Percentiles rank a stretch among this genome's conserved stretches.
phyloP scores from a whole-genome alignment of 2,329 filamentous ascomycete genomes.

The Elsinoe australis region DNA sequence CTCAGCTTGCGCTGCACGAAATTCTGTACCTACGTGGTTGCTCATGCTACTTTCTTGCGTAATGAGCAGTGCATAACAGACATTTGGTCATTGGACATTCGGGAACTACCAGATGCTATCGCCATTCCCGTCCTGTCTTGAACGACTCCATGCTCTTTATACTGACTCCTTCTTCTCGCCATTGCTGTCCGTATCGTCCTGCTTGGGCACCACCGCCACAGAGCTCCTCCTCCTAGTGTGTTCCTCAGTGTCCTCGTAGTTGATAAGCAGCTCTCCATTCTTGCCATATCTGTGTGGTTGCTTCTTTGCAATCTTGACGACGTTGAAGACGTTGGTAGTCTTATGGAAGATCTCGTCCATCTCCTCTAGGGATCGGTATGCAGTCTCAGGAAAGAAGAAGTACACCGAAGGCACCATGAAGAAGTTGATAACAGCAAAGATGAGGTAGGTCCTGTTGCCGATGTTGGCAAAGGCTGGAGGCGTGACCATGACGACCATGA shows the following conservation, averaged over 20 bases:
- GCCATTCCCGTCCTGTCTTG: no score
- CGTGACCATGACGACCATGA: conserved; percentile 33
- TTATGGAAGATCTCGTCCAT: conserved; percentile 20
- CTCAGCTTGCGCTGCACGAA: no score
- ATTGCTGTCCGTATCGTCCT: conserved; percentile 1
- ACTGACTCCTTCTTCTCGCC: conserved; percentile 12
- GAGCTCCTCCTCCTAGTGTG: conserved; percentile 1
- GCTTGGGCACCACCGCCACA: background rate
- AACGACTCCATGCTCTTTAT: no score
- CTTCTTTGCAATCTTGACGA: conserved; percentile 38
- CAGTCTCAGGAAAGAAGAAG: conserved; percentile 23
- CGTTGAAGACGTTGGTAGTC: conserved; percentile 20
- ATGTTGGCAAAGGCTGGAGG: conserved; percentile 53
- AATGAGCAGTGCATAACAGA: no score
- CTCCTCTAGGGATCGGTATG: conserved; percentile 19
- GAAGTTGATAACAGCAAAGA: conserved; percentile 56
- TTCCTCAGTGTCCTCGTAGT: conserved; percentile 35
- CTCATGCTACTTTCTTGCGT: no score
- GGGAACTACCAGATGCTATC: no score
- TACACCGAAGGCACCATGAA: conserved; percentile 45
- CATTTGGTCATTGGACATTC: no score
- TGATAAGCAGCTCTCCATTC: conserved; percentile 51
- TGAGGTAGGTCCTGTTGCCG: conserved; percentile 52
- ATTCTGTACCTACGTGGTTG: no score
- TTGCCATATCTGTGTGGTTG: conserved; percentile 53